Base-by-base conservation (phyloP, 257 asterid genomes). In the Jacaranda copaia region DNA sequence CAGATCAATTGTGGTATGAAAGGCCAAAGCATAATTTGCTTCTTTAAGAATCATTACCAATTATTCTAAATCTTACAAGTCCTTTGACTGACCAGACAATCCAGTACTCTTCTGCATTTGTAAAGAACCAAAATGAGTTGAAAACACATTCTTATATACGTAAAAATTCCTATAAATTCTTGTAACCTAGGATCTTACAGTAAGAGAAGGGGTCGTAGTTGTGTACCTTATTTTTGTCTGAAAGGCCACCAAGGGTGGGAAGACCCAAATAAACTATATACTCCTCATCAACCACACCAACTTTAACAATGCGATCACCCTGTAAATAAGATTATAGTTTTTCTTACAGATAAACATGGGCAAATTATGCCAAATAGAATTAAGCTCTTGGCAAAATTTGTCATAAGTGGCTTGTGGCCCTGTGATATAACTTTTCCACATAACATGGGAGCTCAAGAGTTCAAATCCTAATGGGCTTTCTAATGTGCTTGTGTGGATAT, bases 261-360 rank as follows among this genome's bases (percentile, higher is more conserved):
- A 92, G 85, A 6, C 92, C 98, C 72, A 80, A 62, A 78, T 94
- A 97, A 61, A 82, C 83, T 69, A 94, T 58, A 78, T 88, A 92
- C 71, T 94, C 88, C 35, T 83, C 85, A 64, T 94, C 97, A 35
- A 94, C 97, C 46, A 94, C 92, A 7, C 98, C 98, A 71, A 94
- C 97, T 57, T 94, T 94, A 18, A 55, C 57, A 1, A 91, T 70
- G 18, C 98, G 86, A 74, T 92, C 97, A 16, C 98, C 98, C 96
- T 93, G 61, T 25, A 48, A 10, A 56, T 48, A 38, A 61, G 8
- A 57, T 1, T 8, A 14, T 7, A 63, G 15, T 25, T 20, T 60
- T 69, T 68, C 63, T 14, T 18, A 55, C 19, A 20, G n/a, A 42
- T 32, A 48, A 73, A 56, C 8, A 72, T 36, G 38, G 19, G 42